Conservation (phyloP, 2,329 filamentous ascomycete species). For the Exophiala dermatitidis region DNA sequence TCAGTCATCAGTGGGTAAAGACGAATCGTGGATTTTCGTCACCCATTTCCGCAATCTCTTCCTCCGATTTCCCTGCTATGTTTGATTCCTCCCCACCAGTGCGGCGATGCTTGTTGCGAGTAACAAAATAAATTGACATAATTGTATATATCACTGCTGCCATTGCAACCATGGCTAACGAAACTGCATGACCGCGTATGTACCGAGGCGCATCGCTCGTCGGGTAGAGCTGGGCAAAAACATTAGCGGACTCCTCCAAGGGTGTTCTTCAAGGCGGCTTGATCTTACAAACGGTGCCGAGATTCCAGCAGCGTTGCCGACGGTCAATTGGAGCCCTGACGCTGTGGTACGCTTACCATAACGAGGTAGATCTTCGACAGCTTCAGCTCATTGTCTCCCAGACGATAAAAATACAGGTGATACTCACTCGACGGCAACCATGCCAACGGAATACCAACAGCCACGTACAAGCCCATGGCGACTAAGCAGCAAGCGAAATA, state of each 20-base stretch:
- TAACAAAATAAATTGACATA: slow-evolving; percentile 49
- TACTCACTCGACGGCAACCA: slow-evolving; percentile 38
- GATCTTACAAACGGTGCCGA: slow-evolving; percentile 61
- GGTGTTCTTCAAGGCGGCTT: not conserved
- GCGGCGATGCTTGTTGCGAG: slow-evolving; percentile 40
- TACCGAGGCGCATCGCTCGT: slow-evolving; percentile 50
- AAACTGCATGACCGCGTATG: slow-evolving; percentile 55
- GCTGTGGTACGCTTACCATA: slow-evolving; percentile 71
- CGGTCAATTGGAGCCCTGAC: slow-evolving; percentile 43
- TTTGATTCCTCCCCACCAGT: slow-evolving; percentile 35
- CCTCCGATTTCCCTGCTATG: slow-evolving; percentile 35
- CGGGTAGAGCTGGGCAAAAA: slow-evolving; percentile 31
- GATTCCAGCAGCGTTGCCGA: slow-evolving; percentile 64
- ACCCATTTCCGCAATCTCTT: slow-evolving; percentile 39
- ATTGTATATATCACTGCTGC: slow-evolving; percentile 47
- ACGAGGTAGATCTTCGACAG: slow-evolving; percentile 61
- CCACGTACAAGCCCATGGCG: slow-evolving; percentile 62
- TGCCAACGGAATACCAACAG: slow-evolving; percentile 49
- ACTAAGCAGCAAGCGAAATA: slow-evolving; percentile 75
- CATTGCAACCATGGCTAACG: slow-evolving; percentile 52
- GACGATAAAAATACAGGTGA: slow-evolving; percentile 11
- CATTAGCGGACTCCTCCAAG: not conserved
- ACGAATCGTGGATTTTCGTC: slow-evolving; percentile 35
- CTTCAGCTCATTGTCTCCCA: slow-evolving; percentile 37
- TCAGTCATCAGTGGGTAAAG: slow-evolving; percentile 33